Evolutionary conservation across 768 basidiomycete species (phyloP), one percentile per base, ranked within the genome.

Genomic region (Cystofilobasidium ferigula): DNA sequence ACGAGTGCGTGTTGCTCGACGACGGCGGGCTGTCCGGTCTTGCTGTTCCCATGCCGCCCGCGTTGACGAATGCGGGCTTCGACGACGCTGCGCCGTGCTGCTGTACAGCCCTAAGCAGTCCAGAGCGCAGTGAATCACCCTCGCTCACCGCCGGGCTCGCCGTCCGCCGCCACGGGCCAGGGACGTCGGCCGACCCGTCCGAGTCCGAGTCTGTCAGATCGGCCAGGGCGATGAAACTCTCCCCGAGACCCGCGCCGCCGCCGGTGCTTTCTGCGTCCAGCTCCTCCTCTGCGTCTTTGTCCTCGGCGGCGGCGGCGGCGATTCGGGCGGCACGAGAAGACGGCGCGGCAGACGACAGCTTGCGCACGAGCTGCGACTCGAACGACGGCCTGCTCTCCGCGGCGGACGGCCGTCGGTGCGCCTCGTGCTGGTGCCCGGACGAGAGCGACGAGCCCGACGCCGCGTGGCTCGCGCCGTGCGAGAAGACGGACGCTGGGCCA

Each of bases 401-500:
- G n/a, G n/a, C n/a, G 34, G 26, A 2, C 36, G 48, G 7, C 4
- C 35, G 51, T 28, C 30, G n/a, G 34, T 20, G 35, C n/a, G 1
- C 5, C 26, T 40, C 28, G 35, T 28, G 36, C 18, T 45, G 47
- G n/a, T 32, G 45, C 8, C 34, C 48, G 8, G 51, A 63, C 7
- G 62, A 63, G 51, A 53, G 51, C 24, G 62, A 54, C 48, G 62
- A 28, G 36, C 28, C 6, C 36, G 62, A 38, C 51, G 48, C 0
- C 12, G 48, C 24, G 62, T n/a, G n/a, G n/a, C n/a, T n/a, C n/a
- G n/a, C n/a, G n/a, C n/a, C n/a, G n/a, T 47, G 3, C 47, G 48
- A 63, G 51, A 32, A 40, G 51, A 56, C 10, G 9, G 24, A 28
- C 18, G 38, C 40, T 3, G 26, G 14, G 32, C 3, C 4, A 36